phyloP scores from a whole-genome alignment of 495 filamentous ascomycete genomes.

The Penicillium soppii region DNA sequence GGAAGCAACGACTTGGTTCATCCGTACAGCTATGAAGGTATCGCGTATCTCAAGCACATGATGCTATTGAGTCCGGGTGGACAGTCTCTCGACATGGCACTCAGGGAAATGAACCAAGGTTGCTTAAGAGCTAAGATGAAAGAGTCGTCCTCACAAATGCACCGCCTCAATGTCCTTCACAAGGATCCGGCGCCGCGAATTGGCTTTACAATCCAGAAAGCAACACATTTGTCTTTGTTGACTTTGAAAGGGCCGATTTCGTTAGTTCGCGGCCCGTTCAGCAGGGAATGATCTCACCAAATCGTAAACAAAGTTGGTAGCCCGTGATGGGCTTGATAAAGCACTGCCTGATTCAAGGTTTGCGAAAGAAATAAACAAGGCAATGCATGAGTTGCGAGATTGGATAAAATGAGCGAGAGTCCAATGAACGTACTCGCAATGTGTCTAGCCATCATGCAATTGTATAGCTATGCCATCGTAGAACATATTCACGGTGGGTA shows the following conservation, averaged over 20 bases:
- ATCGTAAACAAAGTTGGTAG: too few species aligned
- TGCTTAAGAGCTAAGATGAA: neutral
- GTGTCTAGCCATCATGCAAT: too few species aligned
- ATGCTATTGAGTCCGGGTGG: neutral
- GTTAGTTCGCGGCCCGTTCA: too few species aligned
- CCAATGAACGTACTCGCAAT: too few species aligned
- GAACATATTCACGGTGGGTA: too few species aligned
- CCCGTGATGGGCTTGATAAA: too few species aligned
- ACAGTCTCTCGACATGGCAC: neutral
- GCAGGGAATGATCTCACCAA: too few species aligned
- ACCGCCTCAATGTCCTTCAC: neutral
- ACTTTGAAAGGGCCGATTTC: constrained; percentile 5
- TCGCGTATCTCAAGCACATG: constrained; percentile 2
- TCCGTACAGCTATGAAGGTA: constrained; percentile 7
- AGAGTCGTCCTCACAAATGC: neutral
- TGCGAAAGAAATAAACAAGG: neutral
- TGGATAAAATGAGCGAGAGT: too few species aligned
- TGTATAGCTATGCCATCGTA: too few species aligned
- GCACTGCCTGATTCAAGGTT: too few species aligned
- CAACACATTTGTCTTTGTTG: neutral
- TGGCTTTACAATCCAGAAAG: constrained; percentile 1
- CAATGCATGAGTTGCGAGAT: constrained; percentile 1
- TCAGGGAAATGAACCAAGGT: neutral
- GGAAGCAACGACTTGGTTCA: constrained; percentile 14
- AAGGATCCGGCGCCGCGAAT: constrained; percentile 4